These are phyloP conservation scores for Aspergillus alliaceus DNA, from an alignment of 2,329 filamentous ascomycete genomes.

Conservation along the genomic window DNA sequence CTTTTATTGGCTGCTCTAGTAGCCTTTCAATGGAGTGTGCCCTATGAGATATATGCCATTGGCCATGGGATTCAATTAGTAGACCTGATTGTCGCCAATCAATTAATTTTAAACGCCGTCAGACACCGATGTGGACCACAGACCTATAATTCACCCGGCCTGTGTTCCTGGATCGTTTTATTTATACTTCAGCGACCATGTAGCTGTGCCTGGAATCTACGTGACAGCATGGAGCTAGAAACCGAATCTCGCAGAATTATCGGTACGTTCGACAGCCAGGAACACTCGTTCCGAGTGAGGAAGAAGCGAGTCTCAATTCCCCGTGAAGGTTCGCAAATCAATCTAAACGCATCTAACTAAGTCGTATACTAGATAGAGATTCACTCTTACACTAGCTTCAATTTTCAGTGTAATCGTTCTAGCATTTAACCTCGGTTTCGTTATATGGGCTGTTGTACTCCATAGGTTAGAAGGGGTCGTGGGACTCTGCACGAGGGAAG, in stretches of 20 bases:
- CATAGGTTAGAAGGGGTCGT: neutral
- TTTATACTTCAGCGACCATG: neutral
- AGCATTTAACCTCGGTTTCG: neutral
- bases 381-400: neutral
- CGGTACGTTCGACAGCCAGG: neutral
- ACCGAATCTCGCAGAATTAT: neutral
- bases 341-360: neutral
- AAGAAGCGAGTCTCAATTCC: neutral
- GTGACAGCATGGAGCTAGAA: neutral
- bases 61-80: too few species aligned
- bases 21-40: too few species aligned
- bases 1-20: too few species aligned
- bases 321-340: neutral
- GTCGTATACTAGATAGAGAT: neutral
- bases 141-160: too few species aligned
- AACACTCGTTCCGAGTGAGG: neutral
- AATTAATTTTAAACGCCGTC: too few species aligned
- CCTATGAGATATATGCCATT: too few species aligned
- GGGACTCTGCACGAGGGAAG: neutral
- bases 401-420: neutral
- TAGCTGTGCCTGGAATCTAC: too few species aligned
- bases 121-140: too few species aligned
- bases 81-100: too few species aligned
- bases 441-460: neutral
- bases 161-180: too few species aligned